These are phyloP conservation scores for Ceratobasidium sp. DNA, from an alignment of 1,284 basidiomycete genomes.

Conservation along the genomic window DNA sequence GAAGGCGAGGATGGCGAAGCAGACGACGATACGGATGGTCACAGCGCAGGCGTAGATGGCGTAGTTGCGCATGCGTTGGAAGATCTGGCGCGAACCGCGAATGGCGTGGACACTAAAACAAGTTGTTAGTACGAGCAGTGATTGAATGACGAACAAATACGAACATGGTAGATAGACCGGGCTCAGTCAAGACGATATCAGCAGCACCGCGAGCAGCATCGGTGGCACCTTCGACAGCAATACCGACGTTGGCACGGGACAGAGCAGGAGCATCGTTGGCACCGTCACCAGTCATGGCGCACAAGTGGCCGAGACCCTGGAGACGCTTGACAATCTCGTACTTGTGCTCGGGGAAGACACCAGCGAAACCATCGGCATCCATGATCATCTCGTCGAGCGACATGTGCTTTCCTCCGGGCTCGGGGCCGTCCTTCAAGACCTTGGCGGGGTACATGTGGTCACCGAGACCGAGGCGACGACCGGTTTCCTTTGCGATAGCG, in stretches of 20 bases:
- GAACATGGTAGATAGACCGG: conserved; percentile 89
- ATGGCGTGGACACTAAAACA: conserved; percentile 81
- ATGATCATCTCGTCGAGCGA: conserved; percentile 93
- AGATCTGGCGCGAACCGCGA: conserved; percentile 93
- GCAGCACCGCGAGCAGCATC: conserved; percentile 95
- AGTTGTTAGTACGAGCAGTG: background rate
- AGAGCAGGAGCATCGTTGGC: conserved; percentile 95
- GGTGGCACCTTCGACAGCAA: conserved; percentile 95
- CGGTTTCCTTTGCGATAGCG: conserved; percentile 99
- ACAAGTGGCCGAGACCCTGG: conserved; percentile 87
- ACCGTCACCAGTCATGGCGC: conserved; percentile 96
- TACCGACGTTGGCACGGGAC: conserved; percentile 95
- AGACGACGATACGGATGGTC: conserved; percentile 98
- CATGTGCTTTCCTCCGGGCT: conserved; percentile 76
- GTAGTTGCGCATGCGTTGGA: conserved; percentile 98
- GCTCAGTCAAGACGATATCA: conserved; percentile 94
- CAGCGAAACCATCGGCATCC: conserved; percentile 91
- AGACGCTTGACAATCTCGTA: conserved; percentile 92
- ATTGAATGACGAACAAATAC: background rate
- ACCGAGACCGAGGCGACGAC: conserved; percentile 93
- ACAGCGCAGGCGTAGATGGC: conserved; percentile 91
- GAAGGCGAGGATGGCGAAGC: conserved; percentile 95
- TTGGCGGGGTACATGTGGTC: conserved; percentile 98
- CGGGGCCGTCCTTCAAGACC: conserved; percentile 90
- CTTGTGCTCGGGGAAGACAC: conserved; percentile 98